phyloP scores from a whole-genome alignment of 768 basidiomycete species.

The Russula ochroleuca region DNA sequence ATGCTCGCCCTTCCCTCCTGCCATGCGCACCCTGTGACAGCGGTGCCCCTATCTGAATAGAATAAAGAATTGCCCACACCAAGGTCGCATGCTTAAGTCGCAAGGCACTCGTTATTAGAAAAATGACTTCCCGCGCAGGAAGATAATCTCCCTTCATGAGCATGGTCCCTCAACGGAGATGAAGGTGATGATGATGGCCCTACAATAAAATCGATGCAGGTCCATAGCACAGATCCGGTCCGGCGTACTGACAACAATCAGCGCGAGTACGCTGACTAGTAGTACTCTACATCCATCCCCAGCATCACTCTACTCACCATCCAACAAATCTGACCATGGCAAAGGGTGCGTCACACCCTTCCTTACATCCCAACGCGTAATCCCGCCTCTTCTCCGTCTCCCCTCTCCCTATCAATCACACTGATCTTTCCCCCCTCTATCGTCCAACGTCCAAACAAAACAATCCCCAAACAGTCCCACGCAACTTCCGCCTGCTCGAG shows the following conservation, averaged over 20 bases:
- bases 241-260: neutral
- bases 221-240: too few species aligned
- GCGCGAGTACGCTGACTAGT: neutral
- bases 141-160: neutral
- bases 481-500: slow-evolving; percentile 94
- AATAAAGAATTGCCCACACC: neutral
- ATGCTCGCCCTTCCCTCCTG: neutral
- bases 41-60: neutral
- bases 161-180: neutral
- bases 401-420: neutral
- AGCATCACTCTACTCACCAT: neutral
- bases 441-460: neutral
- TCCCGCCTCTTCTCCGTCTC: neutral
- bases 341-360: slow-evolving; percentile 1
- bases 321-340: neutral
- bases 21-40: neutral
- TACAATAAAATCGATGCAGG: too few species aligned
- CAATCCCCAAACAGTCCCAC: slow-evolving; percentile 67
- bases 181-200: neutral
- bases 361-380: neutral
- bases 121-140: neutral
- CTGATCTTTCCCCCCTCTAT: neutral
- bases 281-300: neutral
- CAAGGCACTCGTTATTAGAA: slow-evolving; percentile 3
- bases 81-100: slow-evolving; percentile 8